Evolutionary conservation across 371 early-diverging fungal genomes (phyloP).

Genomic region (Catenaria anguillulae): DNA sequence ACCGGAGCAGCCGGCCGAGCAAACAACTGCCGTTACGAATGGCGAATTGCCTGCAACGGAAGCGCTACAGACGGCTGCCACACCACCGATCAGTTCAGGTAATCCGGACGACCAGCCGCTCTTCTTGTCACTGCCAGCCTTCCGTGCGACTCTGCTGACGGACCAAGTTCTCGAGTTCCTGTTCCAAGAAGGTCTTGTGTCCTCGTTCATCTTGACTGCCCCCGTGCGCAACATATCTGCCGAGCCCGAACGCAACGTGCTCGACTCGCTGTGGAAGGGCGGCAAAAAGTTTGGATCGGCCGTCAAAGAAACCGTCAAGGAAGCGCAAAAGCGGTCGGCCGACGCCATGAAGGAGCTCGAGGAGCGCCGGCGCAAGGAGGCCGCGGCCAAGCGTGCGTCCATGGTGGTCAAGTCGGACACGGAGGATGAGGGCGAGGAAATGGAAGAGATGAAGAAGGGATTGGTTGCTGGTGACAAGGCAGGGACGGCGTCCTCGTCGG

Average conservation of each 20-base stretch:
- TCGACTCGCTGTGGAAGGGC: constrained; percentile 1
- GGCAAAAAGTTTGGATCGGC: neutral
- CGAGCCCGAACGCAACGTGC: neutral
- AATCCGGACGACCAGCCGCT: neutral
- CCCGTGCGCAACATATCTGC: neutral
- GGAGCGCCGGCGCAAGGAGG: neutral
- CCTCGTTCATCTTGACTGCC: neutral
- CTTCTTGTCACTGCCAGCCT: neutral
- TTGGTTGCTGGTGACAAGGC: neutral
- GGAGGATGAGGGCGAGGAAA: neutral
- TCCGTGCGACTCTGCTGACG: constrained; percentile 1
- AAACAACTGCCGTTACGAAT: neutral
- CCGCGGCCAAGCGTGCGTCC: neutral
- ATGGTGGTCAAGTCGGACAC: neutral
- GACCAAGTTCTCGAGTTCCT: constrained; percentile 4
- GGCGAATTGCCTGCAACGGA: no score
- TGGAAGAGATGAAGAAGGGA: no score
- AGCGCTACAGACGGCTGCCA: no score
- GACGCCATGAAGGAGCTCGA: neutral
- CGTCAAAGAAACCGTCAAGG: neutral
- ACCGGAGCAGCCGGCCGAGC: neutral
- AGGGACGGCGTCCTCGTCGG: neutral
- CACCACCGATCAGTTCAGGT: no score
- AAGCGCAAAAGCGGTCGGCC: neutral
- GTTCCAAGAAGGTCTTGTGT: neutral